These are phyloP conservation scores for Apophysomyces ossiformis DNA, from an alignment of 371 early-diverging fungal genomes.

Conservation along the genomic window DNA sequence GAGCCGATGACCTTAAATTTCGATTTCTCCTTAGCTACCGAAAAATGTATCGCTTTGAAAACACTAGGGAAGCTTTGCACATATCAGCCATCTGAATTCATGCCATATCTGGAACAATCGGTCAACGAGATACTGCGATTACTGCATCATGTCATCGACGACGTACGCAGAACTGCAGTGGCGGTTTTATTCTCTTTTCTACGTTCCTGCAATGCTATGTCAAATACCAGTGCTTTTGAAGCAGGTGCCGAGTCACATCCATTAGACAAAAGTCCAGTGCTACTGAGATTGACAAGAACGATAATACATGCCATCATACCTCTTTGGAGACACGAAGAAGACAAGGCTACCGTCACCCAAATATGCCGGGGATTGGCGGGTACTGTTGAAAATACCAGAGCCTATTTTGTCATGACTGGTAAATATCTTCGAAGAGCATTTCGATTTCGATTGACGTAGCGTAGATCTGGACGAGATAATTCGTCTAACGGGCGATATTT, in stretches of 20 bases:
- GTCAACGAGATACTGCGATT: conserved; percentile 65
- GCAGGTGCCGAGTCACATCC: conserved; percentile 60
- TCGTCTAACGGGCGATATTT: conserved; percentile 62
- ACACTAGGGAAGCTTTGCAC: conserved; percentile 84
- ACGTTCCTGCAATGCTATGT: conserved; percentile 72
- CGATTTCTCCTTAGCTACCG: conserved; percentile 83
- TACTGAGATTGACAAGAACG: conserved; percentile 63
- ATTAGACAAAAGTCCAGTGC: conserved; percentile 16
- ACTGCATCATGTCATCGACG: conserved; percentile 74
- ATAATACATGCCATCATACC: conserved; percentile 70
- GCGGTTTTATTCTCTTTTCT: conserved; percentile 73
- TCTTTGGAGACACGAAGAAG: conserved; percentile 84
- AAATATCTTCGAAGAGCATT: conserved; percentile 25
- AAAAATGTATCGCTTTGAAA: conserved; percentile 89
- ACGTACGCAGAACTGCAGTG: conserved; percentile 78
- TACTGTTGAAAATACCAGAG: conserved; percentile 77
- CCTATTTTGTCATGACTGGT: conserved; percentile 74
- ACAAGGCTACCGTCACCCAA: conserved; percentile 76
- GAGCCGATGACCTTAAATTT: conserved; percentile 42
- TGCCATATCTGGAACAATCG: conserved; percentile 80
- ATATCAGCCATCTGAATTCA: conserved; percentile 69
- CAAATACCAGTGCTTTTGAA: conserved; percentile 62
- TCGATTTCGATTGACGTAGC: neutral
- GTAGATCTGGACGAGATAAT: conserved; percentile 54
- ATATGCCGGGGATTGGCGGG: conserved; percentile 76